Base-by-base conservation (phyloP, 2,329 filamentous ascomycete genomes). In the Alternaria novae-zelandiae region DNA sequence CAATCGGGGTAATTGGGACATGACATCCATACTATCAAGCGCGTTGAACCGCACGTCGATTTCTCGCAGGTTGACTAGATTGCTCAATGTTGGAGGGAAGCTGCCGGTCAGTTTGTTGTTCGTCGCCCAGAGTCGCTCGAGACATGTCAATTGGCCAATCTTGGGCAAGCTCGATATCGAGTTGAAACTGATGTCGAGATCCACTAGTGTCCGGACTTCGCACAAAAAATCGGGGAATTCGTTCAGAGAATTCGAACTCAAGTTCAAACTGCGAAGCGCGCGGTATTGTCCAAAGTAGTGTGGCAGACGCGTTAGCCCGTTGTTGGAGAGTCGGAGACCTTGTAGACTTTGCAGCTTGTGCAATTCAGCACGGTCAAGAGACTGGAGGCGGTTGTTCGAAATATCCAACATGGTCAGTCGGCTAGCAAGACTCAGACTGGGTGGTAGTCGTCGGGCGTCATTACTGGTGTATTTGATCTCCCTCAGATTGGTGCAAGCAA, bases 391-490 rank as follows among this genome's bases (percentile, higher is more conserved):
- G 76, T 99, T 99, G 80, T 98, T 98, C 3, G 95, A 97, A 5
- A 97, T 90, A 77, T 99, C 96, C 65, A 99, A 86, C 74, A 93
- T 94, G 0, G 93, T 97, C 71, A 99, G 84, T 65, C 89, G 90
- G 67, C 84, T 89, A 25, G 96, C 95, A 70, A 94, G 86, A 67
- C 91, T 90, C 57, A 99, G 86, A 78, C 94, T 97, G 7, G 90
- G 87, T 5, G 96, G 96, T 23, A 99, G 83, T 73, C 91, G 90
- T 79, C 92, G 90, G 3, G 94, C 93, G 79, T 99, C 96, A 73
- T 98, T 98, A 76, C 94, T 95, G 71, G 92, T 94, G 80, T 91
- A 99, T 75, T 96, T 97, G 84, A 99, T 96, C 78, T 99, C 96
- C 54, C 95, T 89, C 20, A 99, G 84, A 74, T 95, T 94, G 70